Evolutionary conservation across 257 asterid species (phyloP).

Genomic region (Capsicum baccatum): DNA sequence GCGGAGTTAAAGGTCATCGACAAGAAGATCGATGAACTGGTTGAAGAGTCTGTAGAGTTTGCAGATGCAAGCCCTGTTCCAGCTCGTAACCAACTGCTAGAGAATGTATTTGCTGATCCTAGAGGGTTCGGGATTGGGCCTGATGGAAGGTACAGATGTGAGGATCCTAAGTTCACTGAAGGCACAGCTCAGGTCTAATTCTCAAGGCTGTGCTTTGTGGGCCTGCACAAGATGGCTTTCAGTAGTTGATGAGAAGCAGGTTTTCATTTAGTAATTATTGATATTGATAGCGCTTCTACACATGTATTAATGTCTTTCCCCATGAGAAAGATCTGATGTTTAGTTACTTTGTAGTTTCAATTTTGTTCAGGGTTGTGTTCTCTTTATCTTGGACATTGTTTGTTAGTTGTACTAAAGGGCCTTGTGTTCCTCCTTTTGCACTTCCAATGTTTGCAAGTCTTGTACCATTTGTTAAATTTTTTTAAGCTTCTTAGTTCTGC

Average conservation of each 20-base stretch:
- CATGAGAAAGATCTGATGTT: constrained; percentile 36
- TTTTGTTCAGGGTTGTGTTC: constrained; percentile 29
- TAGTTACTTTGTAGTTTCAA: constrained; percentile 35
- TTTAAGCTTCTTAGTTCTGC: neutral
- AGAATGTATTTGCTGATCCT: constrained; percentile 95
- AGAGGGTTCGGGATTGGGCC: constrained; percentile 94
- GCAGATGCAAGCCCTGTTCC: constrained; percentile 90
- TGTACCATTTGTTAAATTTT: neutral
- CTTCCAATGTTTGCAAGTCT: neutral
- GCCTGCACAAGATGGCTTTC: constrained; percentile 29
- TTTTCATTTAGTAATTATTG: constrained; percentile 38
- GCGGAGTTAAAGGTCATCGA: constrained; percentile 78
- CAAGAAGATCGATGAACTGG: constrained; percentile 79
- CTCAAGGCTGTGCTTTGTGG: constrained; percentile 22
- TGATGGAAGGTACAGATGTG: constrained; percentile 94
- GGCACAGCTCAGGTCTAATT: constrained; percentile 91
- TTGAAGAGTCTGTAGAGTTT: constrained; percentile 93
- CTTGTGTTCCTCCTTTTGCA: neutral
- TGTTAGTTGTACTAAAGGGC: constrained; percentile 22
- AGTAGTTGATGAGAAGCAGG: constrained; percentile 28
- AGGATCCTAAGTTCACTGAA: constrained; percentile 95
- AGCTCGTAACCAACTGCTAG: constrained; percentile 81
- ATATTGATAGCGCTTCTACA: constrained; percentile 31
- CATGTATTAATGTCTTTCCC: constrained; percentile 33
- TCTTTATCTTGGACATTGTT: constrained; percentile 22